Conservation (phyloP, 805 yeast genomes). For the Cyberlindnera veronae region DNA sequence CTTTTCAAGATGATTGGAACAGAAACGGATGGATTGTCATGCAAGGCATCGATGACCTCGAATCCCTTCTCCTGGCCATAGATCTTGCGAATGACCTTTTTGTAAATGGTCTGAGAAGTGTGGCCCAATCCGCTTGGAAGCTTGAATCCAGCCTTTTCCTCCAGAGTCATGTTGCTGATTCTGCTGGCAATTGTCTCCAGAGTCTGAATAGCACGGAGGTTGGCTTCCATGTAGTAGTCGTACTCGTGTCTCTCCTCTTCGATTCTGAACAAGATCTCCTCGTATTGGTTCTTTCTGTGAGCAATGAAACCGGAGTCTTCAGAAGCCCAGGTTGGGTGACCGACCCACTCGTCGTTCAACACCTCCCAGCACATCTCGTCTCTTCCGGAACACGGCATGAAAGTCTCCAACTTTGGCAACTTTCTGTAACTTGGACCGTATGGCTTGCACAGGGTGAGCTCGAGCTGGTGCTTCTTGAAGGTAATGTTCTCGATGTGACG, state of each 20-base stretch:
- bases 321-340: constrained; percentile 99
- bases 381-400: constrained; percentile 96
- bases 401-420: constrained; percentile 89
- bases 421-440: constrained; percentile 94
- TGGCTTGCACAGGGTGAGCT: constrained; percentile 85
- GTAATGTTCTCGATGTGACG: constrained; percentile 81
- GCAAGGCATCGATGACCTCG: constrained; percentile 93
- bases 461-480: constrained; percentile 87
- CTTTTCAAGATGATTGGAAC: constrained; percentile 91
- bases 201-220: constrained; percentile 90
- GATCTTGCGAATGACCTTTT: constrained; percentile 86
- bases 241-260: constrained; percentile 98
- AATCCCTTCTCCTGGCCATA: constrained; percentile 94
- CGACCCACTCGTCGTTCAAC: constrained; percentile 97
- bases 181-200: constrained; percentile 93
- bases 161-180: constrained; percentile 87
- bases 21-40: constrained; percentile 92
- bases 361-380: constrained; percentile 99
- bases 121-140: constrained; percentile 93
- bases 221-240: constrained; percentile 93
- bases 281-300: constrained; percentile 97
- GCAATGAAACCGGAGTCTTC: constrained; percentile 99
- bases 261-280: constrained; percentile 88
- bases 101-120: constrained; percentile 85
- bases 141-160: constrained; percentile 81